Evolutionary conservation across 306 rosid species (phyloP).

Genomic region (Vicia villosa): DNA sequence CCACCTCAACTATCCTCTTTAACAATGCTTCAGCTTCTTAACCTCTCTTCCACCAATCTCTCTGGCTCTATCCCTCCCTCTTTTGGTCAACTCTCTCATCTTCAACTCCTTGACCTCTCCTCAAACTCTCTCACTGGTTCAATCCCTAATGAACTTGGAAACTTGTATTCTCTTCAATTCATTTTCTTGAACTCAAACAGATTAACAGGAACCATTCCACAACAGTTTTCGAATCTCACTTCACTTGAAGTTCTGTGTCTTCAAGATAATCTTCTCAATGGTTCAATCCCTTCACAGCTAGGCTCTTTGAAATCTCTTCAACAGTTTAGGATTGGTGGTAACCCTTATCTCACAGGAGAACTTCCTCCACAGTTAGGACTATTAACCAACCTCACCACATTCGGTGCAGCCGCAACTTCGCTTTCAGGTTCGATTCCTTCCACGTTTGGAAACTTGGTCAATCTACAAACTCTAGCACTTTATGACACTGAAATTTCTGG

Average conservation of each 20-base stretch:
- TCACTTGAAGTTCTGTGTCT: constrained; percentile 74
- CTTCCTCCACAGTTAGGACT: constrained; percentile 75
- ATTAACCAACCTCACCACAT: constrained; percentile 81
- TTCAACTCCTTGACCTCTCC: constrained; percentile 84
- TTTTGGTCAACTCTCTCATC: constrained; percentile 70
- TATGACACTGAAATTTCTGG: constrained; percentile 85
- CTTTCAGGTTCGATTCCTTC: constrained; percentile 84
- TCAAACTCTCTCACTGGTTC: constrained; percentile 77
- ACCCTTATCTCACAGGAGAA: constrained; percentile 75
- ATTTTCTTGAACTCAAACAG: constrained; percentile 79
- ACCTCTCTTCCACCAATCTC: constrained; percentile 85
- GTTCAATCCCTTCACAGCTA: constrained; percentile 78
- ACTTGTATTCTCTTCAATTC: constrained; percentile 69
- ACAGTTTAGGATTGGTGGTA: constrained; percentile 88
- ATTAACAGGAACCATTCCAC: constrained; percentile 68
- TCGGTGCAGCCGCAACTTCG: constrained; percentile 94
- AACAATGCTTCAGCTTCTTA: constrained; percentile 84
- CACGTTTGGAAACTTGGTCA: constrained; percentile 79
- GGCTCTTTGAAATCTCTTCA: constrained; percentile 82
- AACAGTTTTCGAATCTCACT: constrained; percentile 62
- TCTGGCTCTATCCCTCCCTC: constrained; percentile 84
- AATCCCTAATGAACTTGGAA: constrained; percentile 75
- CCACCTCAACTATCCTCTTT: constrained; percentile 77
- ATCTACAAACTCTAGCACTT: constrained; percentile 79
- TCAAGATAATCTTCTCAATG: constrained; percentile 79